A percentile compares a stretch with the other conserved stretches of the same genome.
Conservation (phyloP, 2,329 filamentous ascomycete genomes). For the Hymenoscyphus repandus region DNA sequence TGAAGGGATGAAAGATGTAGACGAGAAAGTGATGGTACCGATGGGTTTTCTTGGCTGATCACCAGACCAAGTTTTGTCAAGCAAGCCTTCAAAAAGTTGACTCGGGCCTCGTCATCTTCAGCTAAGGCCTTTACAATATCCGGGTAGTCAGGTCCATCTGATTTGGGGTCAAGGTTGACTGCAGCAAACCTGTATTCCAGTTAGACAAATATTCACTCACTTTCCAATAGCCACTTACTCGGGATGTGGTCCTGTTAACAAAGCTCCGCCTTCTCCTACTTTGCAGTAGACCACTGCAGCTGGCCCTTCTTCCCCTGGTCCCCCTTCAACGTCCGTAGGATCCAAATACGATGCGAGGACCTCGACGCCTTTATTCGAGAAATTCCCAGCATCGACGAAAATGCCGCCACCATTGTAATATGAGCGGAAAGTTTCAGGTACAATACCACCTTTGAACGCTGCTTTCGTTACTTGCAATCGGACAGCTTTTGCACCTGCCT, state of each 20-base stretch:
- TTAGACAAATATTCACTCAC: conserved; percentile 14
- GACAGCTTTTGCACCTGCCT: conserved; percentile 73
- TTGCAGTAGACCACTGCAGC: conserved; percentile 82
- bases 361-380: conserved; percentile 62
- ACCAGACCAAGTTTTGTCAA: conserved; percentile 77
- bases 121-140: conserved; percentile 63
- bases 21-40: conserved; percentile 73
- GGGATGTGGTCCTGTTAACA: conserved; percentile 86
- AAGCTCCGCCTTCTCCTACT: conserved; percentile 70
- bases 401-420: conserved; percentile 96
- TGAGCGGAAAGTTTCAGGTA: conserved; percentile 60
- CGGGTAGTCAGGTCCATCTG: conserved; percentile 63
- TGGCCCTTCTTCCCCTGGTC: conserved; percentile 65
- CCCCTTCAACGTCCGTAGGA: conserved; percentile 69
- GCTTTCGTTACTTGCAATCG: conserved; percentile 59
- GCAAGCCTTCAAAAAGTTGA: conserved; percentile 73
- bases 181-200: conserved; percentile 66
- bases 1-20: conserved; percentile 74
- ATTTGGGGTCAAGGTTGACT: conserved; percentile 65
- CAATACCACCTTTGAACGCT: conserved; percentile 45
- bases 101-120: conserved; percentile 63
- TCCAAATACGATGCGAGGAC: conserved; percentile 77
- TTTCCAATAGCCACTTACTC: conserved; percentile 56
- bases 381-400: conserved; percentile 72
- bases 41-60: conserved; percentile 62